These are phyloP conservation scores for Mycena alexandri DNA, from an alignment of 768 basidiomycete genomes.

Conservation along the genomic window DNA sequence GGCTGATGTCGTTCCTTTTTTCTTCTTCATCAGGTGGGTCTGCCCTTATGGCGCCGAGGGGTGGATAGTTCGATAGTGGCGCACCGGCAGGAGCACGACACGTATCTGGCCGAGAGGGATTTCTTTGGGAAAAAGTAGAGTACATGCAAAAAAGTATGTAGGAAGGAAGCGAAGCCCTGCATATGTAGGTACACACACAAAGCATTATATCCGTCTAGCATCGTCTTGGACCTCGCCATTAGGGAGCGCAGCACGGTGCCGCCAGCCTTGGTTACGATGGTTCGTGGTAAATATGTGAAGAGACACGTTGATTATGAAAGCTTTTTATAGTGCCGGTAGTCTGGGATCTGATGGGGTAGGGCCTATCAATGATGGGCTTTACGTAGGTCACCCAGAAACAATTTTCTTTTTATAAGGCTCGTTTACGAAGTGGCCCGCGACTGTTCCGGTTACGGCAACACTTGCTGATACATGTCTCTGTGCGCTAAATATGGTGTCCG, in stretches of 20 bases:
- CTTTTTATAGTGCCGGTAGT: constrained; percentile 45
- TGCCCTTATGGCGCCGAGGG: constrained; percentile 54
- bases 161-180: constrained; percentile 70
- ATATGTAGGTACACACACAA: constrained; percentile 43
- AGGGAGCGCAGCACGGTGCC: constrained; percentile 62
- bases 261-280: constrained; percentile 75
- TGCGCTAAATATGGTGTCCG: neutral
- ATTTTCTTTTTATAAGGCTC: too few relatives aligned
- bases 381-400: too few relatives aligned
- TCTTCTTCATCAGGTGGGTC: constrained; percentile 48
- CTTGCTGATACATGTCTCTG: constrained; percentile 1
- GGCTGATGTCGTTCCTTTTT: constrained; percentile 19
- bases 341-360: too few relatives aligned
- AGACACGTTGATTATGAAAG: constrained; percentile 31
- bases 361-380: too few relatives aligned
- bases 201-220: constrained; percentile 83
- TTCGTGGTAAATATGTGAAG: constrained; percentile 66
- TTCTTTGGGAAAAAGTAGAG: constrained; percentile 37
- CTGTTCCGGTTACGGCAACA: neutral
- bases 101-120: constrained; percentile 46
- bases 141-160: constrained; percentile 48
- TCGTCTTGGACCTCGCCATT: constrained; percentile 86
- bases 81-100: constrained; percentile 52
- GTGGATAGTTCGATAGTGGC: constrained; percentile 51
- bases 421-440: too few relatives aligned